Conservation (phyloP, 306 rosid species). For the Cicer chorassanicum region DNA sequence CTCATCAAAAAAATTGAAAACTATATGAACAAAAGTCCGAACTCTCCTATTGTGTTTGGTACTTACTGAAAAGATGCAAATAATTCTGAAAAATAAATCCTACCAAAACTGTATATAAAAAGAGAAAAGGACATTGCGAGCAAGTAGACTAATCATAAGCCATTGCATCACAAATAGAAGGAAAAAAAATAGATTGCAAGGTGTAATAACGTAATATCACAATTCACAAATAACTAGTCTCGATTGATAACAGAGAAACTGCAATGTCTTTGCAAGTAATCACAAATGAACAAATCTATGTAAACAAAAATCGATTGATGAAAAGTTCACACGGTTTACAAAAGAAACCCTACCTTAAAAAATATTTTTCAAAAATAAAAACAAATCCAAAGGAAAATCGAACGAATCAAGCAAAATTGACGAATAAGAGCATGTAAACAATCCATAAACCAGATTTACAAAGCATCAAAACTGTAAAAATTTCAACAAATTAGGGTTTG, state of each 20-base stretch:
- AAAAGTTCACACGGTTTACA: neutral
- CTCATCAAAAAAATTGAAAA: neutral
- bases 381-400: neutral
- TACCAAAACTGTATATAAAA: neutral
- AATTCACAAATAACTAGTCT: conserved; percentile 2
- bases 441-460: neutral
- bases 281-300: neutral
- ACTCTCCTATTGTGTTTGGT: neutral
- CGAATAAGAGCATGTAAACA: neutral
- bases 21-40: neutral
- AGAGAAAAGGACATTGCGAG: conserved; percentile 40
- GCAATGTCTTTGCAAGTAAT: neutral
- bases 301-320: neutral
- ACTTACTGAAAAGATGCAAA: conserved; percentile 1
- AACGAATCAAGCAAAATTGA: conserved; percentile 11
- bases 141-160: neutral
- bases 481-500: conserved; percentile 30
- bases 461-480: neutral
- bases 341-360: conserved; percentile 1
- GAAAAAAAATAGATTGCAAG: neutral
- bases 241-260: neutral
- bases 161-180: no score
- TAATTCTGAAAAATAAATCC: neutral
- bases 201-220: neutral
- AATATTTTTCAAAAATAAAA: neutral